These are phyloP conservation scores for Themeda triandra DNA, from an alignment of 176 grass and related monocot genomes.

Conservation along the genomic window DNA sequence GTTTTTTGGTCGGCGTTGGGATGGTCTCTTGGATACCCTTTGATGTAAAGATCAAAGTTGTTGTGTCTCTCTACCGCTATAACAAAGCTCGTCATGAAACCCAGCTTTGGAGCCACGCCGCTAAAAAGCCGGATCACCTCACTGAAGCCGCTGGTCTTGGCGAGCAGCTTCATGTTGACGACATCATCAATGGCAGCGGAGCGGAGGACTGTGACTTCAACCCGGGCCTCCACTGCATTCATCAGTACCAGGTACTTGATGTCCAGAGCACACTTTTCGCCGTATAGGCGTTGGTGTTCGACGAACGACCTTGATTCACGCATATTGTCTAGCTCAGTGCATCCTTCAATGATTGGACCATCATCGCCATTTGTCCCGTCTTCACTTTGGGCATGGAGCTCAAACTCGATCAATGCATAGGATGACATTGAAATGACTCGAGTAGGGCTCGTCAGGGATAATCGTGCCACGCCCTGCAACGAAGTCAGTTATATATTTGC, in stretches of 20 bases:
- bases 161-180: neutral
- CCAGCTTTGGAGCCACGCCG: neutral
- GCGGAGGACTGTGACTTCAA: neutral
- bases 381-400: neutral
- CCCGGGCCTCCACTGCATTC: neutral
- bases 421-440: constrained; percentile 4
- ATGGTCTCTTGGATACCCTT: neutral
- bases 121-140: constrained; percentile 4
- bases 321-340: neutral
- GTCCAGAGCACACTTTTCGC: constrained; percentile 20
- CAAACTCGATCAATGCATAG: constrained; percentile 11
- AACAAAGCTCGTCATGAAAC: neutral
- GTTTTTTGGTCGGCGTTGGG: neutral
- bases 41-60: no score
- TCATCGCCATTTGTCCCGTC: neutral
- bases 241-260: neutral
- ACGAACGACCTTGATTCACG: neutral
- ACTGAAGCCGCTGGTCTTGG: neutral
- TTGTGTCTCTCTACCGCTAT: neutral
- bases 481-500: neutral
- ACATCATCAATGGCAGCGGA: neutral
- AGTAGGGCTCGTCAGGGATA: constrained; percentile 7
- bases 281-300: neutral
- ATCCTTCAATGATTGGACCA: constrained; percentile 22
- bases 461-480: neutral